phyloP scores from a whole-genome alignment of 192 early-diverging fungal species.

The Diversispora epigaea region DNA sequence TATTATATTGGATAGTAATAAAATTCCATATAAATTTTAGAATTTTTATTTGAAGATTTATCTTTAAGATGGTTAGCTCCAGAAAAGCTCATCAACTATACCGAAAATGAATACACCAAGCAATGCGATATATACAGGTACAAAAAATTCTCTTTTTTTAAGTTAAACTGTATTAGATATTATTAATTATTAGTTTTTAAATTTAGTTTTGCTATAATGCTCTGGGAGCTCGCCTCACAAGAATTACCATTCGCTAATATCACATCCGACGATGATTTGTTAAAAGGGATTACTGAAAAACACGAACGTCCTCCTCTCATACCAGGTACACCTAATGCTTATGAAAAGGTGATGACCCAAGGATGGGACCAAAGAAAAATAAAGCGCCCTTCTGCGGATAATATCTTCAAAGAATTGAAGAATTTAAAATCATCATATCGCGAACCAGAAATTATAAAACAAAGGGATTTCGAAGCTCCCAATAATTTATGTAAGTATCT shows the following conservation, averaged over 20 bases:
- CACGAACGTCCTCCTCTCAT: not conserved
- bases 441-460: too few relatives aligned
- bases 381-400: not conserved
- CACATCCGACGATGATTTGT: not conserved
- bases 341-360: not conserved
- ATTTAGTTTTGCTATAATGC: not conserved
- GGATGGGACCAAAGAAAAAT: not conserved
- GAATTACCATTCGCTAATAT: not conserved
- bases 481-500: too few relatives aligned
- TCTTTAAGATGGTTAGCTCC: slow-evolving; percentile 10
- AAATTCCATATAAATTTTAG: not conserved
- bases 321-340: not conserved
- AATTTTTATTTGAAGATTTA: not conserved
- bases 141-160: not conserved
- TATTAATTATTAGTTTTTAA: not conserved
- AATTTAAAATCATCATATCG: not conserved
- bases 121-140: slow-evolving; percentile 27
- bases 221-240: slow-evolving; percentile 1
- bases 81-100: slow-evolving; percentile 4
- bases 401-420: slow-evolving; percentile 1
- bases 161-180: not conserved
- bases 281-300: not conserved
- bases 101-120: not conserved
- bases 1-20: not conserved
- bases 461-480: too few relatives aligned